Percentiles rank a stretch among this genome's conserved stretches.
These are phyloP conservation scores for Apiospora pterosperma DNA, from an alignment of 2,329 filamentous ascomycete species.

Conservation along the genomic window DNA sequence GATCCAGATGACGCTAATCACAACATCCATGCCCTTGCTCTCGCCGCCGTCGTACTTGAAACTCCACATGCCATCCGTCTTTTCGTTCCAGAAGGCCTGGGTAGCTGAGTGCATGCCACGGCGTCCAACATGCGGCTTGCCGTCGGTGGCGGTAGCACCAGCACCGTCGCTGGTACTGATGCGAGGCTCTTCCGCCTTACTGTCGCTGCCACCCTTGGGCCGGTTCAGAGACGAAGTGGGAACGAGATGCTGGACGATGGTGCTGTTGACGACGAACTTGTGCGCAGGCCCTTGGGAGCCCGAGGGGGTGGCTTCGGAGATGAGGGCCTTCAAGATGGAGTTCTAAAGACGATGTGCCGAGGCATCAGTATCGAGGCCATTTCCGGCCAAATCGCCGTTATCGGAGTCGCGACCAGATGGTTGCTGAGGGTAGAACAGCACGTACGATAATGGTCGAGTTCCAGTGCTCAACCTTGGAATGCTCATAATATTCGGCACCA, in stretches of 20 bases:
- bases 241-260: conserved; percentile 91
- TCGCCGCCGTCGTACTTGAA: conserved; percentile 75
- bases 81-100: conserved; percentile 86
- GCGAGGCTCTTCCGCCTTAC: conserved; percentile 46
- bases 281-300: conserved; percentile 60
- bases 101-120: conserved; percentile 88
- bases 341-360: conserved; percentile 45
- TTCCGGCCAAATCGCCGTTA: not conserved
- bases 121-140: conserved; percentile 72
- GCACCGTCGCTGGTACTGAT: conserved; percentile 53
- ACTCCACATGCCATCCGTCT: conserved; percentile 86
- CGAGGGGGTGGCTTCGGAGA: conserved; percentile 66
- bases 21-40: conserved; percentile 64
- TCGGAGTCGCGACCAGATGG: not conserved
- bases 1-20: conserved; percentile 77
- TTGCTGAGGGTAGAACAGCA: conserved; percentile 16
- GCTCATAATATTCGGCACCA: conserved; percentile 77
- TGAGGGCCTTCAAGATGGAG: conserved; percentile 72
- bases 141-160: conserved; percentile 53
- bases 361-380: not conserved
- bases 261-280: conserved; percentile 98
- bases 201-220: conserved; percentile 47
- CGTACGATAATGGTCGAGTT: conserved; percentile 90
- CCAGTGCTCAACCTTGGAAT: conserved; percentile 80
- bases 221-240: conserved; percentile 64